phyloP scores from a whole-genome alignment of 257 asterid species.

The Striga asiatica region DNA sequence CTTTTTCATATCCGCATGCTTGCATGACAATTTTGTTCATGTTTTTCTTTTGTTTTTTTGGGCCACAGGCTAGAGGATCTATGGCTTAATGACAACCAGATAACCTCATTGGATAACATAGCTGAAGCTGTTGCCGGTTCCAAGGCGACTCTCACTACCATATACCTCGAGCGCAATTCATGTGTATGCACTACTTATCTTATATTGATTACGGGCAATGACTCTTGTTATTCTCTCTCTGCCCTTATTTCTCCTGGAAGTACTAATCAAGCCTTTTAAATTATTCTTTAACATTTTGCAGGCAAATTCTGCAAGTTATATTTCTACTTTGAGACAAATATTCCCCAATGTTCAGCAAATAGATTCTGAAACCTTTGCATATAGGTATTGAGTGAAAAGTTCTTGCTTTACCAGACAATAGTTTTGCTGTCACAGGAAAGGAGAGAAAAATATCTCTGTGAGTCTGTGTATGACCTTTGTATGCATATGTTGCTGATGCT shows the following conservation, averaged over 20 bases:
- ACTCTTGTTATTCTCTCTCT: neutral
- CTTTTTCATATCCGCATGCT: neutral
- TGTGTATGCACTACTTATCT: conserved; percentile 46
- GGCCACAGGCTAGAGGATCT: conserved; percentile 74
- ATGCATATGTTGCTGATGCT: conserved; percentile 3
- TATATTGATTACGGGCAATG: neutral
- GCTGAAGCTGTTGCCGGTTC: conserved; percentile 64
- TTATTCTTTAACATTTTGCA: conserved; percentile 27
- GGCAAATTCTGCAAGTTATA: conserved; percentile 60
- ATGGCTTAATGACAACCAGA: conserved; percentile 93
- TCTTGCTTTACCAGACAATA: neutral
- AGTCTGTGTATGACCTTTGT: neutral
- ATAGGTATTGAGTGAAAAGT: conserved; percentile 12
- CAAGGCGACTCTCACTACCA: conserved; percentile 64
- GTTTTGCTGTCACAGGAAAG: neutral
- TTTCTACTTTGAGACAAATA: conserved; percentile 45
- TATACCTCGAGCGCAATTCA: conserved; percentile 95
- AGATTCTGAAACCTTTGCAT: conserved; percentile 62
- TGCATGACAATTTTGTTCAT: neutral
- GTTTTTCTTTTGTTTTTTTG: neutral
- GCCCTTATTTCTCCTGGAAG: neutral
- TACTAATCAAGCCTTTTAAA: neutral
- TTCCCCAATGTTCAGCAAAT: conserved; percentile 76
- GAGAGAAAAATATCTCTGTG: no score
- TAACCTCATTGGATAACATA: conserved; percentile 54